A percentile compares a stretch with the other conserved stretches of the same genome.
phyloP scores from a whole-genome alignment of 179 eudicot species.

The Gypsophila paniculata region DNA sequence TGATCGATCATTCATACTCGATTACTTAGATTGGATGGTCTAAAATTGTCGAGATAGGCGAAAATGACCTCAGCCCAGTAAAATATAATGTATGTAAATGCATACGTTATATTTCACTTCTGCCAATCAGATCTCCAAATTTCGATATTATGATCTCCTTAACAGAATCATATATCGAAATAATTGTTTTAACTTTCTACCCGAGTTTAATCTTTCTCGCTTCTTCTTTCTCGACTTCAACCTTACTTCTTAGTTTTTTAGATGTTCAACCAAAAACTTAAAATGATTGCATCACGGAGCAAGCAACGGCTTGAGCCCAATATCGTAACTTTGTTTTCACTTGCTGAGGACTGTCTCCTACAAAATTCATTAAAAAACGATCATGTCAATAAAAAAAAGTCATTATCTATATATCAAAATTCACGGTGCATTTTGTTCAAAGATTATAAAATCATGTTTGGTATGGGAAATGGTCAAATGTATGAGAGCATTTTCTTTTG shows the following conservation, averaged over 20 bases:
- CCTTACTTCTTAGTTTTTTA: not conserved
- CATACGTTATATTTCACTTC: no score
- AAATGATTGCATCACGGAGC: constrained; percentile 63
- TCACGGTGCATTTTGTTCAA: no score
- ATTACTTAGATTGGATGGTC: not conserved
- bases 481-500: no score
- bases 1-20: not conserved
- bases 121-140: not conserved
- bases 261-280: constrained; percentile 16
- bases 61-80: not conserved
- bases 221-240: not conserved
- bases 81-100: no score
- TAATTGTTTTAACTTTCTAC: not conserved
- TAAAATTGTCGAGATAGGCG: not conserved
- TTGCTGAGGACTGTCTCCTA: constrained; percentile 60
- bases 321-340: constrained; percentile 77
- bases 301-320: constrained; percentile 91
- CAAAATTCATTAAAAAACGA: not conserved
- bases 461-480: no score
- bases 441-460: no score
- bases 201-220: not conserved
- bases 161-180: not conserved
- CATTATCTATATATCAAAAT: no score
- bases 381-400: no score
- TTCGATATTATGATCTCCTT: not conserved